phyloP scores from a whole-genome alignment of 176 grass and related monocot genomes.

The Guadua angustifolia region DNA sequence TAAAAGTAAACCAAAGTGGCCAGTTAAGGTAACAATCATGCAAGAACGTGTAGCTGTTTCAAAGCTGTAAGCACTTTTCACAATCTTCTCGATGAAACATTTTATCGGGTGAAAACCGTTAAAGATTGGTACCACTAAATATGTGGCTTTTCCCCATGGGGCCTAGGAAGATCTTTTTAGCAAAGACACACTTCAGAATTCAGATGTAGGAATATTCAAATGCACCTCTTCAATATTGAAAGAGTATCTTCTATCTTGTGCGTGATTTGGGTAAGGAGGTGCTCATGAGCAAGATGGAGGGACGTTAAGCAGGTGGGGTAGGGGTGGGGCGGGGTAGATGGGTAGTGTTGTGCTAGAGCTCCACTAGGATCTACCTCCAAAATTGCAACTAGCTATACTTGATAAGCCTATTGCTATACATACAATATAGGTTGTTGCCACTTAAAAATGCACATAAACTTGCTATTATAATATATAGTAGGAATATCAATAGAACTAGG shows the following conservation, averaged over 20 bases:
- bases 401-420: background rate
- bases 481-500: background rate
- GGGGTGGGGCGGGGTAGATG: background rate
- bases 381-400: background rate
- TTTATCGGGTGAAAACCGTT: background rate
- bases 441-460: background rate
- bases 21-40: background rate
- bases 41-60: conserved; percentile 4
- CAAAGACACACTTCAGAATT: background rate
- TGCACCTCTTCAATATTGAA: background rate
- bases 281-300: background rate
- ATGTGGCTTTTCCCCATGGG: background rate
- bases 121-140: background rate
- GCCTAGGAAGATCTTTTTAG: background rate
- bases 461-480: background rate
- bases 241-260: background rate
- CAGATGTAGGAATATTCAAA: background rate
- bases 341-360: background rate
- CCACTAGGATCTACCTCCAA: background rate
- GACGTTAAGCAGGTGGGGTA: too few relatives aligned
- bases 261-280: background rate
- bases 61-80: background rate
- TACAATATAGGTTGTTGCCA: background rate
- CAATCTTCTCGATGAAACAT: background rate
- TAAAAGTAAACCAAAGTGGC: background rate